phyloP scores from a whole-genome alignment of 352 stramenopile genomes.

The Phytophthora fragariaefolia region DNA sequence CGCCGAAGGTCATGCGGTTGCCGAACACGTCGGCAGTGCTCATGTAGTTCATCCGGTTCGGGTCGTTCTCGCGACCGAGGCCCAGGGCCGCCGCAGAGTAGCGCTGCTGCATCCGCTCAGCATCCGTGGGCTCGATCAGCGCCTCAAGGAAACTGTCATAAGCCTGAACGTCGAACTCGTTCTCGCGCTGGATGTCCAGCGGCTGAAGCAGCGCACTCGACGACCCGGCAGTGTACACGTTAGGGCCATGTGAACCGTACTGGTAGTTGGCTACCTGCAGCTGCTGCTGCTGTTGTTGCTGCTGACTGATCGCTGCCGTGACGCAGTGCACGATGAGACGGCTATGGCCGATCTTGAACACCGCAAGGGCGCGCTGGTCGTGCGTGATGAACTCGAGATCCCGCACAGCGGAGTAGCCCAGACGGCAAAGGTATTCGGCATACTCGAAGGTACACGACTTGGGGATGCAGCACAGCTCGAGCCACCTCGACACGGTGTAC shows the following conservation, averaged over 20 bases:
- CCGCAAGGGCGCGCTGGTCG: slow-evolving; percentile 50
- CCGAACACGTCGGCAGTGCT: slow-evolving; percentile 19
- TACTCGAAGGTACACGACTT: slow-evolving; percentile 56
- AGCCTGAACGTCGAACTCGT: slow-evolving; percentile 51
- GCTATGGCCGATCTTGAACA: slow-evolving; percentile 56
- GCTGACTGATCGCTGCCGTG: slow-evolving; percentile 35
- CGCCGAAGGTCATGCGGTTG: slow-evolving; percentile 39
- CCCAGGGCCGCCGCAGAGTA: slow-evolving; percentile 21
- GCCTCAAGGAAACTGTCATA: slow-evolving; percentile 69
- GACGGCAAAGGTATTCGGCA: slow-evolving; percentile 57
- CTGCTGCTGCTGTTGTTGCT: slow-evolving; percentile 33
- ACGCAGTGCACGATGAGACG: slow-evolving; percentile 57
- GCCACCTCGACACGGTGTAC: slow-evolving; percentile 68
- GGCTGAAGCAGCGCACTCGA: slow-evolving; percentile 58
- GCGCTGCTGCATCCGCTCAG: slow-evolving; percentile 37
- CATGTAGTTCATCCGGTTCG: too few species aligned
- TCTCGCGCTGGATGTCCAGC: slow-evolving; percentile 61
- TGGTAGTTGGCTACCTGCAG: slow-evolving; percentile 37
- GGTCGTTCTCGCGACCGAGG: slow-evolving; percentile 24
- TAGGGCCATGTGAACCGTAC: slow-evolving; percentile 34
- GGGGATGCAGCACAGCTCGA: slow-evolving; percentile 62
- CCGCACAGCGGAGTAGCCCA: slow-evolving; percentile 64
- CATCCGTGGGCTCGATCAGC: slow-evolving; percentile 53
- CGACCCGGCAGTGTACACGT: slow-evolving; percentile 41
- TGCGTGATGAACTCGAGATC: slow-evolving; percentile 68